Evolutionary conservation across 331 rosid species (phyloP).

Genomic region (Quercus phellos): DNA sequence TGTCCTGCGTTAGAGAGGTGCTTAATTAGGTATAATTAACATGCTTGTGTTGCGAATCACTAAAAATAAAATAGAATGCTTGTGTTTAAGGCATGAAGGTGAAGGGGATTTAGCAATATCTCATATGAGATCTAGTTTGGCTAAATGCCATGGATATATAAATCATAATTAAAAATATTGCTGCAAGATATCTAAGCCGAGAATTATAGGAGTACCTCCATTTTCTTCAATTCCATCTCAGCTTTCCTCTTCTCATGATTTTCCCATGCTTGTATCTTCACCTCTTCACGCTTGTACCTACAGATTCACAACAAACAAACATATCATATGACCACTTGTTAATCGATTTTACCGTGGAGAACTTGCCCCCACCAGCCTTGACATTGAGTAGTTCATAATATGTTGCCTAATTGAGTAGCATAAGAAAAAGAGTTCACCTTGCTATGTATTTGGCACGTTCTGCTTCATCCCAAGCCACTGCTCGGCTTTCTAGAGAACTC

Average conservation of each 20-base stretch:
- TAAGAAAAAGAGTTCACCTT: slow-evolving; percentile 43
- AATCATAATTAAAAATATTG: not conserved
- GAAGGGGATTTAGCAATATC: not conserved
- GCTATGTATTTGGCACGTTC: slow-evolving; percentile 88
- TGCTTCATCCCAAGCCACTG: slow-evolving; percentile 97
- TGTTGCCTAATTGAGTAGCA: not conserved
- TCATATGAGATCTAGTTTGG: not conserved
- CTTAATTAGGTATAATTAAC: not conserved
- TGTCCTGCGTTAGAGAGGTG: not conserved
- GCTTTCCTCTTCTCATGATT: slow-evolving; percentile 92
- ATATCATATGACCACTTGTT: not conserved
- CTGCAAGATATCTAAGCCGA: not conserved
- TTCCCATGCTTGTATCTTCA: slow-evolving; percentile 95
- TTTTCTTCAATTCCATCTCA: slow-evolving; percentile 87
- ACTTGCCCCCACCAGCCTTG: not conserved
- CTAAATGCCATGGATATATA: not conserved
- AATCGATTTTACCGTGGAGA: not conserved
- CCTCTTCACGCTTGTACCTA: slow-evolving; percentile 94
- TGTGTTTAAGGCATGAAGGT: not conserved
- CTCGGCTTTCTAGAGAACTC: slow-evolving; percentile 67
- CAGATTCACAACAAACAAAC: slow-evolving; percentile 11
- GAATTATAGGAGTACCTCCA: slow-evolving; percentile 59
- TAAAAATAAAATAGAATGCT: not conserved
- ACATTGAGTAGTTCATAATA: not conserved
- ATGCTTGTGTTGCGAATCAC: not conserved